phyloP scores from a whole-genome alignment of 352 stramenopile genomes.

The Blastocystis sp. region DNA sequence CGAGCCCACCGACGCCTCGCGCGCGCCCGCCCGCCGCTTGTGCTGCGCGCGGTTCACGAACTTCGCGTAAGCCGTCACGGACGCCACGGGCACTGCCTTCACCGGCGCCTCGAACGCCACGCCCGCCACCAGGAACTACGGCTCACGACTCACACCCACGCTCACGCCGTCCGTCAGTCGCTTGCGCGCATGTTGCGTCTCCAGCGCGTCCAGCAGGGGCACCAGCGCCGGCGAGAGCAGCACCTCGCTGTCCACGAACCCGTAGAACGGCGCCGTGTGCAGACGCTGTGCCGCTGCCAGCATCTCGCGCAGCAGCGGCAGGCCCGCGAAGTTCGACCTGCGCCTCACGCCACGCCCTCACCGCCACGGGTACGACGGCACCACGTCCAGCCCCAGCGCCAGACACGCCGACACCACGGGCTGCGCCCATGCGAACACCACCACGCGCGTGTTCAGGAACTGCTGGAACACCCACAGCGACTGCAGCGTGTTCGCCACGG shows the following conservation, averaged over 20 bases:
- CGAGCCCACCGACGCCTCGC: neutral
- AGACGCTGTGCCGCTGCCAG: neutral
- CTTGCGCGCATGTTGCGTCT: neutral
- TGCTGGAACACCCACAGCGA: neutral
- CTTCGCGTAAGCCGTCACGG: neutral
- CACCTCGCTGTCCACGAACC: slow-evolving; percentile 7
- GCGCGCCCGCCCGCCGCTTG: neutral
- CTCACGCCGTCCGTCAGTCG: neutral
- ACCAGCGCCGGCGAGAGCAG: neutral
- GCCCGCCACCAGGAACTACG: neutral
- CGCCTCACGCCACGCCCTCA: neutral
- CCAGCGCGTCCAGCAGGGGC: neutral
- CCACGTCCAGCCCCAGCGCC: neutral
- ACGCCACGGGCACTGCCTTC: neutral
- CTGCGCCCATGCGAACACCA: neutral
- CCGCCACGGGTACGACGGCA: neutral
- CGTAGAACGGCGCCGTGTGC: neutral
- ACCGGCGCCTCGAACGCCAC: neutral
- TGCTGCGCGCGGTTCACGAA: neutral
- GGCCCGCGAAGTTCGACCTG: neutral
- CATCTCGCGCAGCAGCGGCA: neutral
- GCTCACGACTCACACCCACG: neutral
- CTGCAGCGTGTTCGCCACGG: neutral
- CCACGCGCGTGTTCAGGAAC: neutral
- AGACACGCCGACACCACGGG: neutral